Percentiles rank a stretch among this genome's conserved stretches.
Evolutionary conservation across 2,329 filamentous ascomycete species (phyloP).

Genomic region (Sclerotinia minor): DNA sequence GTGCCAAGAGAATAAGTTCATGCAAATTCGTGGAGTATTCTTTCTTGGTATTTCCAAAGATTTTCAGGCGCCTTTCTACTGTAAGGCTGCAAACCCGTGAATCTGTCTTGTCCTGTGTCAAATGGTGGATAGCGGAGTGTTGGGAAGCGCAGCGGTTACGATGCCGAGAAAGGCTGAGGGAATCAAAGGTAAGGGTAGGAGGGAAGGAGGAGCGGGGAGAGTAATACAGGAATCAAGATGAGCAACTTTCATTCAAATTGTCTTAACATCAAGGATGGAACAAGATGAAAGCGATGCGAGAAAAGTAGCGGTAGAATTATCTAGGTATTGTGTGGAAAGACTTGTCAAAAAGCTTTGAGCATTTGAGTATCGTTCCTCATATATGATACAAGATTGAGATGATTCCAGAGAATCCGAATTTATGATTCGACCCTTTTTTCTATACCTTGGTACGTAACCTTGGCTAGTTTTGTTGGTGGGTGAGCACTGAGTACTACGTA

Average conservation of each 20-base stretch:
- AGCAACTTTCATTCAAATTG: background rate
- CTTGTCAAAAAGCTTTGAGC: background rate
- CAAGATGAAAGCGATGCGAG: background rate
- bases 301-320: background rate
- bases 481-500: background rate
- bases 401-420: background rate
- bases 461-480: constrained; percentile 6
- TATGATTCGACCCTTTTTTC: constrained; percentile 11
- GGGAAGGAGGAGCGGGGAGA: background rate
- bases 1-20: background rate
- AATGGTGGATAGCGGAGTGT: background rate
- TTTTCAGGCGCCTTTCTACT: constrained; percentile 19
- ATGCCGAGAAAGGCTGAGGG: constrained; percentile 1
- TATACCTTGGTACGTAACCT: constrained; percentile 22
- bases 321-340: background rate
- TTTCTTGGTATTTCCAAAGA: constrained; percentile 18
- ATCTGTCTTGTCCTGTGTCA: constrained; percentile 13
- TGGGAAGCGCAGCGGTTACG: background rate
- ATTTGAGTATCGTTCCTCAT: background rate
- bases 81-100: constrained; percentile 10
- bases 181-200: background rate
- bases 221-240: background rate
- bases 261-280: background rate
- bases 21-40: constrained; percentile 11
- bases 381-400: background rate